Percentiles rank a stretch among this genome's conserved stretches.
Conservation (phyloP, 2,329 filamentous ascomycete genomes). For the Phyllosticta paracitricarpa region DNA sequence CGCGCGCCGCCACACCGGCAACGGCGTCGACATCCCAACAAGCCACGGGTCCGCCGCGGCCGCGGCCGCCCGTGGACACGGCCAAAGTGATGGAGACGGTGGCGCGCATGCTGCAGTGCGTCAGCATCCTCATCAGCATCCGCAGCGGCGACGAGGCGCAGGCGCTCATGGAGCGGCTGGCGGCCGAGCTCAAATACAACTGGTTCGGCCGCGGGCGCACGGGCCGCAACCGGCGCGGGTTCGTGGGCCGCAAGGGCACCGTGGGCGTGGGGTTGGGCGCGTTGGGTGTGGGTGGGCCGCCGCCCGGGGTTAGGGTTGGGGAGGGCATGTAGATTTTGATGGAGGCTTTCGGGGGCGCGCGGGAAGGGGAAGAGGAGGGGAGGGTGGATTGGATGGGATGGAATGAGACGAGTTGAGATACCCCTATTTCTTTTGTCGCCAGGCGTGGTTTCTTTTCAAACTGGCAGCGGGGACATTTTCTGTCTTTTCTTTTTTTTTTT, state of each 20-base stretch:
- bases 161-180: slow-evolving; percentile 71
- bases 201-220: slow-evolving; percentile 89
- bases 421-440: too few relatives aligned
- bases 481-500: too few relatives aligned
- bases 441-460: too few relatives aligned
- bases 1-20: slow-evolving; percentile 2
- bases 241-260: slow-evolving; percentile 29
- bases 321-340: not conserved
- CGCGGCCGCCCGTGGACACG: slow-evolving; percentile 32
- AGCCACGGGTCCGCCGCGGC: slow-evolving; percentile 7
- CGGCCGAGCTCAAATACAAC: slow-evolving; percentile 85
- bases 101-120: slow-evolving; percentile 89
- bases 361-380: too few relatives aligned
- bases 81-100: slow-evolving; percentile 89
- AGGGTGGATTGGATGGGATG: too few relatives aligned
- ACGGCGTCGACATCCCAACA: slow-evolving; percentile 14
- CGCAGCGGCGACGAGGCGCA: slow-evolving; percentile 63
- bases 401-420: too few relatives aligned
- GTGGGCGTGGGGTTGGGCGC: not conserved
- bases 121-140: slow-evolving; percentile 77
- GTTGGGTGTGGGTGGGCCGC: slow-evolving; percentile 1
- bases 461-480: too few relatives aligned
- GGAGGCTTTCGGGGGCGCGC: too few relatives aligned
- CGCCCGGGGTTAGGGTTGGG: not conserved
- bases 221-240: slow-evolving; percentile 77